These are phyloP conservation scores for Aspergillus ochraceoroseus DNA, from an alignment of 2,329 filamentous ascomycete genomes.

Conservation along the genomic window DNA sequence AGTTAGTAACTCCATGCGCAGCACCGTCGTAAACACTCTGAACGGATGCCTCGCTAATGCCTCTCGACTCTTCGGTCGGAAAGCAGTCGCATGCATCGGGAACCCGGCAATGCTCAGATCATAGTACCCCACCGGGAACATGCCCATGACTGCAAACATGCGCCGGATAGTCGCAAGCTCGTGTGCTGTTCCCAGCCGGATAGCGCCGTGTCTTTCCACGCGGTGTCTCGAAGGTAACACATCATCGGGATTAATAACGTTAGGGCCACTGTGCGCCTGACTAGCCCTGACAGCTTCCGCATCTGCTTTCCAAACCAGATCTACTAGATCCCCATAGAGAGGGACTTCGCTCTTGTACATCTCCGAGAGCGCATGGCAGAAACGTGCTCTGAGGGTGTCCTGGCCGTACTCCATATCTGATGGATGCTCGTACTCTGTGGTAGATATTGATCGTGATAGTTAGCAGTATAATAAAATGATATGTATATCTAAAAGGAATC, in stretches of 20 bases:
- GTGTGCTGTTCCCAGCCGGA: conserved; percentile 45
- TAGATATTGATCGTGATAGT: too few relatives aligned
- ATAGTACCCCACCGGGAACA: conserved; percentile 52
- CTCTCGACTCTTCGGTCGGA: conserved; percentile 40
- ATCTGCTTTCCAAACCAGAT: conserved; percentile 31
- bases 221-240: conserved; percentile 20
- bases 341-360: conserved; percentile 37
- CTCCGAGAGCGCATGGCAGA: conserved; percentile 32
- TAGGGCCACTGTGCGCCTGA: conserved; percentile 3
- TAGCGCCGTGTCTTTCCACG: conserved; percentile 46
- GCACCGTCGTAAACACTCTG: conserved; percentile 42
- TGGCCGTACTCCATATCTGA: conserved; percentile 20
- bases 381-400: conserved; percentile 28
- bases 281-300: conserved; percentile 18
- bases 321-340: conserved; percentile 31
- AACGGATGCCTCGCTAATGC: conserved; percentile 46
- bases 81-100: conserved; percentile 52
- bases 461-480: too few relatives aligned
- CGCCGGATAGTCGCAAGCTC: conserved; percentile 45
- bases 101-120: conserved; percentile 47
- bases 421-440: too few relatives aligned
- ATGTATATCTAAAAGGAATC: too few relatives aligned
- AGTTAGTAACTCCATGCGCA: conserved; percentile 43
- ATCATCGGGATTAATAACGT: conserved; percentile 21
- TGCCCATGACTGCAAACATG: conserved; percentile 47